Evolutionary conservation across 2,329 filamentous ascomycete species (phyloP).

Genomic region (Mycogone perniciosa): DNA sequence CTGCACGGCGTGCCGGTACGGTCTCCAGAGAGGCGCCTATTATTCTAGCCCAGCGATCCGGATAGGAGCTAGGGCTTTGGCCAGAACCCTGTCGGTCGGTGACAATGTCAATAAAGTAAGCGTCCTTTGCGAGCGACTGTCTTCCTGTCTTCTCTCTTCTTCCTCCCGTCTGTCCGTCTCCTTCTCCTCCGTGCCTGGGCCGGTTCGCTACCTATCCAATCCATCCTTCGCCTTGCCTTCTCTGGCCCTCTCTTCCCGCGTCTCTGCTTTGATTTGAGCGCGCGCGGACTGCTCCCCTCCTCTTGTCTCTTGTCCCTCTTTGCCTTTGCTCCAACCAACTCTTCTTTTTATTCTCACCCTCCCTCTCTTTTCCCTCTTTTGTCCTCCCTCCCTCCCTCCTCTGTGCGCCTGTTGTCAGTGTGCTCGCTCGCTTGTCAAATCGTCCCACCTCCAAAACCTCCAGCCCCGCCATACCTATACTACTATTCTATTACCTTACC

Average conservation of each 20-base stretch:
- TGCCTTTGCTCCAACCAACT: not conserved
- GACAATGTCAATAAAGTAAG: slow-evolving; percentile 52
- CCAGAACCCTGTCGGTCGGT: slow-evolving; percentile 29
- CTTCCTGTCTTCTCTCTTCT: slow-evolving; percentile 11
- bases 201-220: not conserved
- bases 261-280: not conserved
- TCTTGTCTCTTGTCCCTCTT: not conserved
- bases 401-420: slow-evolving; percentile 18
- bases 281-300: not conserved
- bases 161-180: slow-evolving; percentile 7
- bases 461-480: slow-evolving; percentile 9
- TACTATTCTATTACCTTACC: too few relatives aligned
- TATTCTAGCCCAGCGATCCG: slow-evolving; percentile 15
- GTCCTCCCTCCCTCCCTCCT: slow-evolving; percentile 12
- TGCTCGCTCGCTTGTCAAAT: slow-evolving; percentile 16
- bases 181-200: slow-evolving; percentile 13
- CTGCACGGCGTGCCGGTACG: slow-evolving; percentile 12
- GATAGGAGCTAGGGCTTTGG: slow-evolving; percentile 26
- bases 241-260: not conserved
- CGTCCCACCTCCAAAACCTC: slow-evolving; percentile 13
- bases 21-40: slow-evolving; percentile 3
- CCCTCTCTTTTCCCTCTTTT: not conserved
- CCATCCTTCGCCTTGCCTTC: not conserved
- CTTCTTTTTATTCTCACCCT: not conserved
- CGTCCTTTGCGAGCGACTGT: slow-evolving; percentile 20